Evolutionary conservation across 768 basidiomycete species (phyloP), one percentile per base, ranked within the genome.

Genomic region (Mrakia gelida): DNA sequence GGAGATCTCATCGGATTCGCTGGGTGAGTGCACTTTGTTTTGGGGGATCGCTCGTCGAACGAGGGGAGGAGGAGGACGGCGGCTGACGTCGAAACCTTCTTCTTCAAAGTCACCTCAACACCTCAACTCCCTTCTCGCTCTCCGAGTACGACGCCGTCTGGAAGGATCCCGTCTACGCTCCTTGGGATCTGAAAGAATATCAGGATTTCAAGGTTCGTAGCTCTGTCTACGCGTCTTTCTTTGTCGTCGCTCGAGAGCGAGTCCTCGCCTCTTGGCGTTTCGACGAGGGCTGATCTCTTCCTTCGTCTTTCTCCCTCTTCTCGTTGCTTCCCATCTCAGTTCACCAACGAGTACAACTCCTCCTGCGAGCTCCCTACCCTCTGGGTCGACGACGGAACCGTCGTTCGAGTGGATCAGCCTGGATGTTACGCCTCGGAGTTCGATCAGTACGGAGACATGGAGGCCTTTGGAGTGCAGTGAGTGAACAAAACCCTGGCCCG

Each of bases 401-500:
- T 89, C 71, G 86, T 92, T 80, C 84, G 85, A 71, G 85, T 88
- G 13, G 84, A 88, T n/a, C 85, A 89, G 75, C 85, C 88, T 71
- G 94, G 94, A 28, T 97, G 95, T 84, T 86, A 90, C 80, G 83
- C 85, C 21, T 94, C 92, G 26, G 93, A 95, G 80, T 95, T 96
- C 81, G 95, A 97, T 85, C 94, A 96, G 79, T 97, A 92, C 81
- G 95, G 95, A 80, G 95, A 97, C 85, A 93, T 94, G 89, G 95
- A 97, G 84, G 95, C 95, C 80, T 96, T 96, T 83, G 95, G 95
- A 91, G 94, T 97, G 43, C 92, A 93, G 92, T 65, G 91, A 93
- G 85, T 94, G 73, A 41, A 61, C 54, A 38, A 59, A 73, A 41
- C 32, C 62, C 13, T 15, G 63, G 63, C 63, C 30, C 30, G 32